Conservation (phyloP, 2,329 filamentous ascomycete species). For the Colletotrichum tamarilloi region DNA sequence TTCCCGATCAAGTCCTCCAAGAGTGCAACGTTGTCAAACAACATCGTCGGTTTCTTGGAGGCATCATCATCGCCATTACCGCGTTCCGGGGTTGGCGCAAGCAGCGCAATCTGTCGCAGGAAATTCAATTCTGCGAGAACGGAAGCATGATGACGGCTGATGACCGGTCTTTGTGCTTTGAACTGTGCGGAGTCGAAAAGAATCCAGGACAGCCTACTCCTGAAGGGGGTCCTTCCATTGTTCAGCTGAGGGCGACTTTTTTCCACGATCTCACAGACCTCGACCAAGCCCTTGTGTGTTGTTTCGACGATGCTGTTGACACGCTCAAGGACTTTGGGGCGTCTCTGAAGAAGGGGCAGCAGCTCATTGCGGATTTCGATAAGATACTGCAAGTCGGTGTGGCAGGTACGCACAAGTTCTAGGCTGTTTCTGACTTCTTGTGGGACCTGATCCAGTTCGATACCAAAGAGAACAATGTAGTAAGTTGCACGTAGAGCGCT, state of each 20-base stretch:
- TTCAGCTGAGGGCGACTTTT: slow-evolving; percentile 41
- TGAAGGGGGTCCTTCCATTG: slow-evolving; percentile 36
- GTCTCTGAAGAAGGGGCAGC: slow-evolving; percentile 39
- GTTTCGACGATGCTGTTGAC: slow-evolving; percentile 44
- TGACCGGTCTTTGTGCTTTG: slow-evolving; percentile 39
- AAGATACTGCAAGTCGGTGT: slow-evolving; percentile 46
- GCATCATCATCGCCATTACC: background rate
- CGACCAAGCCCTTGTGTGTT: slow-evolving; percentile 41
- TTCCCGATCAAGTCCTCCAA: slow-evolving; percentile 8
- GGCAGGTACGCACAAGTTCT: slow-evolving; percentile 46
- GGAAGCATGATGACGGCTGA: slow-evolving; percentile 43
- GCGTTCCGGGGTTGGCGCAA: background rate
- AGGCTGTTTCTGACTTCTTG: slow-evolving; percentile 42
- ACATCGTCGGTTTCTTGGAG: background rate
- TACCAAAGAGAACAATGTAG: slow-evolving; percentile 28
- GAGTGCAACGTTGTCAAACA: slow-evolving; percentile 18
- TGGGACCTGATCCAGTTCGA: slow-evolving; percentile 42
- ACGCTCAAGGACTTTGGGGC: slow-evolving; percentile 41
- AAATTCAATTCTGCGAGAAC: slow-evolving; percentile 45
- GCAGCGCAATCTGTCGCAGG: slow-evolving; percentile 26
- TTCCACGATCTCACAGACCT: slow-evolving; percentile 44
- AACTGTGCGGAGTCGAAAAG: slow-evolving; percentile 42
- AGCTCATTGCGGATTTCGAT: slow-evolving; percentile 45
- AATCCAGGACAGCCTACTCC: slow-evolving; percentile 40
- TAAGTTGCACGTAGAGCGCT: slow-evolving; percentile 22